phyloP scores from a whole-genome alignment of 2,329 filamentous ascomycete genomes.

The Shiraia bambusicola region DNA sequence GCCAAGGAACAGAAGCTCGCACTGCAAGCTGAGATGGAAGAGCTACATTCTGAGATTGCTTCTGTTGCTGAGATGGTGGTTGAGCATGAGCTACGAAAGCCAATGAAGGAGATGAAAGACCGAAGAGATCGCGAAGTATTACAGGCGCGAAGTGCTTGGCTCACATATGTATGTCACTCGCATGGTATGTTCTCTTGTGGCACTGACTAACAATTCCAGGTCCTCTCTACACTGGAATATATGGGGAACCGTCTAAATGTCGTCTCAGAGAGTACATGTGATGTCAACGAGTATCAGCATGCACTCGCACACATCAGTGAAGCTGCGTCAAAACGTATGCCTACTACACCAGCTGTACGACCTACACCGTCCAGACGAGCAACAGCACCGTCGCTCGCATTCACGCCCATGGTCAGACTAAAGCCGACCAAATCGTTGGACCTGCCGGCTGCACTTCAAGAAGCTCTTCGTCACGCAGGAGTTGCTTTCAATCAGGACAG shows the following conservation, averaged over 20 bases:
- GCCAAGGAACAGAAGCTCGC: conserved; percentile 54
- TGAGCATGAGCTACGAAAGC: conserved; percentile 66
- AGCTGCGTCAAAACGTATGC: conserved; percentile 30
- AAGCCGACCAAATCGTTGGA: conserved; percentile 30
- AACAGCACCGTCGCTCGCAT: conserved; percentile 24
- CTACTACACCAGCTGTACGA: conserved; percentile 13
- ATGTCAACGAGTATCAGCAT: conserved; percentile 33
- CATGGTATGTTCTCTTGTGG: too few relatives aligned
- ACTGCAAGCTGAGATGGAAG: conserved; percentile 66
- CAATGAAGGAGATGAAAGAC: conserved; percentile 52
- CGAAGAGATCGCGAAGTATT: conserved; percentile 39
- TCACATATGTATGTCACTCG: conserved; percentile 43
- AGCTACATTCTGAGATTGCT: conserved; percentile 67
- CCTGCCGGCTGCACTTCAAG: conserved; percentile 35
- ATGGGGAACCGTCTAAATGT: conserved; percentile 42
- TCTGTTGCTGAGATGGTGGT: conserved; percentile 71
- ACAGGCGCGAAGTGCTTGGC: conserved; percentile 44
- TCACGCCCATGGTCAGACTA: conserved; percentile 34
- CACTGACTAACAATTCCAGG: conserved; percentile 28
- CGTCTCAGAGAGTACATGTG: conserved; percentile 24
- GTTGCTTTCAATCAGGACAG: conserved; percentile 35
- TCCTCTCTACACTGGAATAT: conserved; percentile 46
- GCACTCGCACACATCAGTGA: conserved; percentile 33
- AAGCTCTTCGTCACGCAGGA: conserved; percentile 38
- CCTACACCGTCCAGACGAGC: conserved; percentile 23